A percentile compares a stretch with the other conserved stretches of the same genome.
Conservation (phyloP, 1,139 yeast genomes). For the Suhomyces choctaworum region DNA sequence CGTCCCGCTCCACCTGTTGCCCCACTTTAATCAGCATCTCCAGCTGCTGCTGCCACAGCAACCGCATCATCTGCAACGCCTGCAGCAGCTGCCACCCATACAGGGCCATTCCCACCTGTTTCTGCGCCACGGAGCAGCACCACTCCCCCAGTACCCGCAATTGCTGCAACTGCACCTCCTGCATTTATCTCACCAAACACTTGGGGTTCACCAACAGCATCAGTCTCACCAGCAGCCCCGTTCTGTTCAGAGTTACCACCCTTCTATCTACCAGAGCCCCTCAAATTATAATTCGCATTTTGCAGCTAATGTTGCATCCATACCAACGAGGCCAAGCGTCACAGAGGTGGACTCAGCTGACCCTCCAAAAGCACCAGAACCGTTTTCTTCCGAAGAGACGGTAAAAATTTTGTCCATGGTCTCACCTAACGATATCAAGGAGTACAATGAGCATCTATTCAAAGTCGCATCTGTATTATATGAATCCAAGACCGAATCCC, state of each 20-base stretch:
- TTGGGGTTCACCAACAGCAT: constrained; percentile 4
- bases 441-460: constrained; percentile 42
- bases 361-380: constrained; percentile 3
- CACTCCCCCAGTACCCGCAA: constrained; percentile 7
- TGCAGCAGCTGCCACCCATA: constrained; percentile 11
- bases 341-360: constrained; percentile 1
- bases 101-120: constrained; percentile 7
- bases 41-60: constrained; percentile 9
- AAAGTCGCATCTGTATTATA: constrained; percentile 32
- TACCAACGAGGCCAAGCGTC: constrained; percentile 1
- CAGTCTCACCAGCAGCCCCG: constrained; percentile 7
- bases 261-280: constrained; percentile 7
- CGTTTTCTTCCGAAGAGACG: constrained; percentile 27
- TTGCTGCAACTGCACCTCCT: constrained; percentile 8
- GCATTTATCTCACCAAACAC: constrained; percentile 5
- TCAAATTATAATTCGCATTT: constrained; percentile 10
- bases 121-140: constrained; percentile 6
- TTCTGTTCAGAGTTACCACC: constrained; percentile 11
- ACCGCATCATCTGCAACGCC: constrained; percentile 9
- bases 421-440: constrained; percentile 33
- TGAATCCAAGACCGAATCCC: constrained; percentile 20
- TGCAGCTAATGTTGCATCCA: constrained; percentile 12
- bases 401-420: constrained; percentile 31
- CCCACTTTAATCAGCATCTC: constrained; percentile 10
- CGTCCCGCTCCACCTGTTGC: constrained; percentile 8